phyloP scores from a whole-genome alignment of 169 alveolate species.

The Babesia bigemina region DNA sequence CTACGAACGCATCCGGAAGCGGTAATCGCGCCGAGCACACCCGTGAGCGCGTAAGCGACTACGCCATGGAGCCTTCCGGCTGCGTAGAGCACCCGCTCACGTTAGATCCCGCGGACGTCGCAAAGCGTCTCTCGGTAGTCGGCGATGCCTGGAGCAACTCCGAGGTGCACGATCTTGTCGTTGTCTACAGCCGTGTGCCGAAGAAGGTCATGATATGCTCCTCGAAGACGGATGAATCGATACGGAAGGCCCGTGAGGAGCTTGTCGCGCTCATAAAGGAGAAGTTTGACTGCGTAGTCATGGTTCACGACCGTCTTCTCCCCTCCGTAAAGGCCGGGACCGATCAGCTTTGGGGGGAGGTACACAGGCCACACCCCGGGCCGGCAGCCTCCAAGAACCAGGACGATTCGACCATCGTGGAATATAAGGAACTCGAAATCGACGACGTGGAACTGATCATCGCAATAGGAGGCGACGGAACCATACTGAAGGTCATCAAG shows the following conservation, averaged over 20 bases:
- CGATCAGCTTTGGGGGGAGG: slow-evolving; percentile 59
- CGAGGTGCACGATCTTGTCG: slow-evolving; percentile 14
- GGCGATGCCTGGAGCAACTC: neutral
- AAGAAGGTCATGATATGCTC: slow-evolving; percentile 43
- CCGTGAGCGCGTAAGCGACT: neutral
- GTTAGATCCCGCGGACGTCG: slow-evolving; percentile 14
- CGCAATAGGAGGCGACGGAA: slow-evolving; percentile 95
- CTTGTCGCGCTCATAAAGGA: slow-evolving; percentile 28
- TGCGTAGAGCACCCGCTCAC: neutral
- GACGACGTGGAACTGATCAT: slow-evolving; percentile 81
- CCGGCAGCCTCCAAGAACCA: neutral
- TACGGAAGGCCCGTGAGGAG: slow-evolving; percentile 20
- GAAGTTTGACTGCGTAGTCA: slow-evolving; percentile 22
- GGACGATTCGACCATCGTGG: slow-evolving; percentile 13
- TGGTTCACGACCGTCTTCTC: slow-evolving; percentile 48
- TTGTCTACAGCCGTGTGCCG: slow-evolving; percentile 50
- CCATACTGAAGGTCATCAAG: slow-evolving; percentile 87
- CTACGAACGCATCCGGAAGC: too few relatives aligned
- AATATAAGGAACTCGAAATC: slow-evolving; percentile 14
- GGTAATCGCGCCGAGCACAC: neutral
- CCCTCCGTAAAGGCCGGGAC: slow-evolving; percentile 43
- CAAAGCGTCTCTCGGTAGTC: neutral
- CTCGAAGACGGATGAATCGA: slow-evolving; percentile 41
- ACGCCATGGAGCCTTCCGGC: slow-evolving; percentile 4
- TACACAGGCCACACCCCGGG: slow-evolving; percentile 21